Conservation (phyloP, 352 stramenopile genomes). For the Phytophthora palmivora region DNA sequence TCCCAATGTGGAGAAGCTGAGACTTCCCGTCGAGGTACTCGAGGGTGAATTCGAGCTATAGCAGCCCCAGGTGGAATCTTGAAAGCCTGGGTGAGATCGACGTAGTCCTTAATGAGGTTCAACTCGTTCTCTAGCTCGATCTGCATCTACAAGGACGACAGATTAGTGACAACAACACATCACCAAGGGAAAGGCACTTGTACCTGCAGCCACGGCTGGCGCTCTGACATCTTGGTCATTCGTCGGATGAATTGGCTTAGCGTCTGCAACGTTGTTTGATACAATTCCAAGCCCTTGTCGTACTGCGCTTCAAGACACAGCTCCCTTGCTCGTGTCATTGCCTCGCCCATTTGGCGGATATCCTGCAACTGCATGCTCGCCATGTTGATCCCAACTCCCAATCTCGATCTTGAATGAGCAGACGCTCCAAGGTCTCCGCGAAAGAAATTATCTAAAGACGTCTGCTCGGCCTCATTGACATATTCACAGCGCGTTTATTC, state of each 20-base stretch:
- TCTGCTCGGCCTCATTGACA: constrained; percentile 1
- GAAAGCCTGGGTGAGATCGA: constrained; percentile 75
- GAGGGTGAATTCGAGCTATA: constrained; percentile 41
- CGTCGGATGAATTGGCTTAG: constrained; percentile 69
- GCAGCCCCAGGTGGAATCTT: constrained; percentile 51
- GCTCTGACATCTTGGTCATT: constrained; percentile 77
- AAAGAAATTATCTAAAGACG: constrained; percentile 15
- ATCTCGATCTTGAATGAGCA: constrained; percentile 19
- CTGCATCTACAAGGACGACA: constrained; percentile 58
- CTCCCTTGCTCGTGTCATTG: constrained; percentile 62
- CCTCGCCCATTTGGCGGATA: constrained; percentile 76
- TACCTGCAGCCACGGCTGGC: constrained; percentile 85
- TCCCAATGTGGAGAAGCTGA: constrained; percentile 56
- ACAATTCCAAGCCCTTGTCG: constrained; percentile 67
- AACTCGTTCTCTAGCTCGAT: constrained; percentile 86
- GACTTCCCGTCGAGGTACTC: constrained; percentile 33
- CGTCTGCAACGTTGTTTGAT: constrained; percentile 60
- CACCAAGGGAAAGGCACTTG: background rate
- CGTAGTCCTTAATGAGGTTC: constrained; percentile 79
- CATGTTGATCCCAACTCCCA: constrained; percentile 25
- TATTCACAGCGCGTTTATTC: constrained; percentile 29
- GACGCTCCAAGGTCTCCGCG: constrained; percentile 6
- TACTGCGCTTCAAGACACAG: constrained; percentile 73
- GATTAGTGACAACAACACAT: background rate
- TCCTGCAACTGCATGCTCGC: constrained; percentile 61